These are phyloP conservation scores for Candida sp. DNA, from an alignment of 1,139 yeast genomes.

Conservation along the genomic window DNA sequence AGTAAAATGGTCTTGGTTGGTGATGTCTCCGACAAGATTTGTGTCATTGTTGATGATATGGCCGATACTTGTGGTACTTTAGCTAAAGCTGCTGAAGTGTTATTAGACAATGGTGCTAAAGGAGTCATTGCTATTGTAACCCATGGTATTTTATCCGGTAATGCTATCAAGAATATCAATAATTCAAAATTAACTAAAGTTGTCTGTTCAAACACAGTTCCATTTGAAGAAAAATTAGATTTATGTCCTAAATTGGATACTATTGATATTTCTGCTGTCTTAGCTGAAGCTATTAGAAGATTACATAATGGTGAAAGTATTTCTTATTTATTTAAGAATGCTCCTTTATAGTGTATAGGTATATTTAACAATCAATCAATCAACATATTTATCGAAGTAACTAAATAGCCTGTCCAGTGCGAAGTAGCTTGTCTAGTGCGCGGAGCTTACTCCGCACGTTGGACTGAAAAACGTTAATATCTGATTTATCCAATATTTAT, in stretches of 20 bases:
- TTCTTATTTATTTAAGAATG: conserved; percentile 82
- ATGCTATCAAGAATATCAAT: conserved; percentile 82
- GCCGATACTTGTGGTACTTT: conserved; percentile 98
- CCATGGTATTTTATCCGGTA: conserved; percentile 89
- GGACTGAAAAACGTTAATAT: too few species aligned
- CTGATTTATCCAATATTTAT: too few species aligned
- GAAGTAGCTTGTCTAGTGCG: too few species aligned
- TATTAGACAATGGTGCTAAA: conserved; percentile 76
- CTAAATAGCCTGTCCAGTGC: too few species aligned
- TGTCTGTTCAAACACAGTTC: conserved; percentile 94
- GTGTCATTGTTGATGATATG: conserved; percentile 95
- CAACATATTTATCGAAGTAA: too few species aligned
- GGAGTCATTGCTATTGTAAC: conserved; percentile 94
- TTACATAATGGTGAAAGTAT: conserved; percentile 97
- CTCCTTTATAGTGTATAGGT: conserved; percentile 14
- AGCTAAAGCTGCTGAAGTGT: conserved; percentile 92
- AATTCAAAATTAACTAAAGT: conserved; percentile 73
- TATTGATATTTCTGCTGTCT: conserved; percentile 82
- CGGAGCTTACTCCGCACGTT: too few species aligned
- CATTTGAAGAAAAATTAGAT: conserved; percentile 72
- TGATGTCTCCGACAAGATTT: conserved; percentile 83
- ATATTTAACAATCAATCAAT: too few species aligned
- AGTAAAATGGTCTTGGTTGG: conserved; percentile 96
- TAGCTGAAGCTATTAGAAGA: conserved; percentile 97
- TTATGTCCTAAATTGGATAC: conserved; percentile 74